phyloP scores from a whole-genome alignment of 2,329 filamentous ascomycete species.

The Microdochium bolleyi region DNA sequence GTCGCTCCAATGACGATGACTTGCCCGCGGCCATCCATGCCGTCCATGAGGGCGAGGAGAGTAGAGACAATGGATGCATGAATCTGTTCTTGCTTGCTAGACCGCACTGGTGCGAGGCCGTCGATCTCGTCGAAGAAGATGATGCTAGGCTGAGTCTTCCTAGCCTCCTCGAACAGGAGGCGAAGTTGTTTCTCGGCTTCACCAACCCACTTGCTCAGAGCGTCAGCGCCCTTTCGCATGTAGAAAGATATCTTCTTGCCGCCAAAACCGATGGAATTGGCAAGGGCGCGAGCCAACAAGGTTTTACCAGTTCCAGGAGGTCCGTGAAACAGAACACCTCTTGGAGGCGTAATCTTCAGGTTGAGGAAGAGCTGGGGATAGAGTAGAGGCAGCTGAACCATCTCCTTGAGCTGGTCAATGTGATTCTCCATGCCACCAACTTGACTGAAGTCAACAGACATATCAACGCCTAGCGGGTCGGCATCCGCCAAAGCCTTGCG shows the following conservation, averaged over 20 bases:
- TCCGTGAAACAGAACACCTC: constrained; percentile 93
- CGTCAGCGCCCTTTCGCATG: constrained; percentile 98
- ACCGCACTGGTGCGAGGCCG: constrained; percentile 88
- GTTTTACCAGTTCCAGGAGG: constrained; percentile 98
- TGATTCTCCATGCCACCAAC: constrained; percentile 89
- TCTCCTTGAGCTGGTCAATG: constrained; percentile 96
- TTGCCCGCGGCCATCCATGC: constrained; percentile 96
- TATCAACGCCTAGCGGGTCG: constrained; percentile 86
- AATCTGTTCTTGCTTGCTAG: constrained; percentile 97
- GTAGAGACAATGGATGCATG: constrained; percentile 97
- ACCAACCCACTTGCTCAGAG: constrained; percentile 96
- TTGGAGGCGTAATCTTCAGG: constrained; percentile 88
- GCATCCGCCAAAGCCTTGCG: constrained; percentile 87
- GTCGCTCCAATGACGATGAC: constrained; percentile 99
- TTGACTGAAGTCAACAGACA: constrained; percentile 87
- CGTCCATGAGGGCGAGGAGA: constrained; percentile 89
- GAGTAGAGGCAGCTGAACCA: constrained; percentile 88
- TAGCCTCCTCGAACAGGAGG: constrained; percentile 88
- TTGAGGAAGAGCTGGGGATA: constrained; percentile 91
- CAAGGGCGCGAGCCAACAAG: constrained; percentile 84
- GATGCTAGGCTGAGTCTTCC: constrained; percentile 94
- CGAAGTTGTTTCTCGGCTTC: constrained; percentile 94
- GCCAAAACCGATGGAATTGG: constrained; percentile 81
- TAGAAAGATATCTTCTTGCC: constrained; percentile 97
- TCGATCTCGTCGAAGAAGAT: constrained; percentile 99